Evolutionary conservation across 768 basidiomycete genomes (phyloP), one percentile per base, ranked within the genome.

Genomic region (Calocybe cyanea): DNA sequence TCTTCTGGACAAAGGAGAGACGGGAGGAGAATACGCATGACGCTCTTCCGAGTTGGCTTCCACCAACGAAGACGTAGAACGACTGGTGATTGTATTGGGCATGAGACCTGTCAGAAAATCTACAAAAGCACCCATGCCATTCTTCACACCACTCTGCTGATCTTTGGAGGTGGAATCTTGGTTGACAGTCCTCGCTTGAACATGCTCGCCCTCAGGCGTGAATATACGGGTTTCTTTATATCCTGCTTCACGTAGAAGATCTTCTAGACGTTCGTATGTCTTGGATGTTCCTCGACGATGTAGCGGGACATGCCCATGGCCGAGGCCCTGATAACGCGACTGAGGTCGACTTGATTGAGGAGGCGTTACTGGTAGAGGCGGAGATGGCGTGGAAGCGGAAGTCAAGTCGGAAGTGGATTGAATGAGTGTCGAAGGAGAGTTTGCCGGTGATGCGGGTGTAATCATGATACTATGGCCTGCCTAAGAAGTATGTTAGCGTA

Each of bases 151-250:
- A 48, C 66, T 67, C 43, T 55, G 63, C 7, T 30, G 34, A 33
- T 58, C 60, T n/a, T 51, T 38, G 14, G 54, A 60, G 18, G 52
- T 57, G 41, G 59, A 57, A 48, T 57, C 51, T 48, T 55, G 59
- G 10, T 63, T 59, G 9, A 57, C 58, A 17, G 57, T 56, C 19
- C 61, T 60, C 14, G 66, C 67, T 14, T 59, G 57, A 31, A 77
- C 35, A 34, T 38, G 74, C 48, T 91, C 87, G 3, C 75, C 69
- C 63, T 92, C 89, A 7, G 92, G 92, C 0, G 92, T 93, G 56
- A 89, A 87, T 9, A 96, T 76, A 34, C 92, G 78, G 2, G 91
- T 93, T 59, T 95, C 92, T 62, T 91, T 92, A 72, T 93, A 94
- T 1, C 92, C 92, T 1, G 90, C 90, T 61, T 92, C 87, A 40